A percentile compares a stretch with the other conserved stretches of the same genome.
These are phyloP conservation scores for Spergularia marina DNA, from an alignment of 148 eudicot species.

Conservation along the genomic window DNA sequence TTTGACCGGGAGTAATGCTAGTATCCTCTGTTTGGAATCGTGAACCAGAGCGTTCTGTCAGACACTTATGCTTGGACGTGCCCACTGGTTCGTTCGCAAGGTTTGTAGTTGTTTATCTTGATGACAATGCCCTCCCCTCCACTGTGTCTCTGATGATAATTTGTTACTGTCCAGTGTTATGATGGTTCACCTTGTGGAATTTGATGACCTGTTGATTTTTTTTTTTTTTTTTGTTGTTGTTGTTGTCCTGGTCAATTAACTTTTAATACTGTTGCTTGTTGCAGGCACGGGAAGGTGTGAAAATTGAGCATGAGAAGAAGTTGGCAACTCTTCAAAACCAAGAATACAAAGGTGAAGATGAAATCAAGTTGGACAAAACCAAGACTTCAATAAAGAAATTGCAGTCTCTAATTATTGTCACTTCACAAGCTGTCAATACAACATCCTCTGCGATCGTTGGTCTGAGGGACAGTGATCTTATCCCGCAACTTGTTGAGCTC, in stretches of 20 bases:
- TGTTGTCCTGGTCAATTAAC: not conserved
- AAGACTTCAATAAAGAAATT: conserved; percentile 71
- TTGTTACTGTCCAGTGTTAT: no score
- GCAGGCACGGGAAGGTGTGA: conserved; percentile 93
- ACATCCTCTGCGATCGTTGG: conserved; percentile 78
- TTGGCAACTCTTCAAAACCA: conserved; percentile 74
- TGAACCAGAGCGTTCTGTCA: not conserved
- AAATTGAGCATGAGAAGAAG: conserved; percentile 87
- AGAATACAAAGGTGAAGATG: conserved; percentile 76
- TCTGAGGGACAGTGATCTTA: conserved; percentile 79
- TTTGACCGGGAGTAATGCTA: no score
- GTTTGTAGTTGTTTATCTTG: not conserved
- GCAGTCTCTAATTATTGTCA: conserved; percentile 83
- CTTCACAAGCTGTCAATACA: conserved; percentile 89
- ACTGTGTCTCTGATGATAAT: no score
- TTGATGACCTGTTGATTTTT: not conserved
- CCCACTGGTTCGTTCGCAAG: not conserved
- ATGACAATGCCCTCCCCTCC: not conserved
- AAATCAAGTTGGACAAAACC: conserved; percentile 85
- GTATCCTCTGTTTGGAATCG: not conserved
- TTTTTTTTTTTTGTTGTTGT: not conserved
- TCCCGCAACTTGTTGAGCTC: conserved; percentile 86
- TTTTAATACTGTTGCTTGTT: conserved; percentile 12
- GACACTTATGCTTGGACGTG: not conserved
- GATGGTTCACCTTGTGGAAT: not conserved